Evolutionary conservation across 2,329 filamentous ascomycete species (phyloP).

Genomic region (Microdochium trichocladiopsis): DNA sequence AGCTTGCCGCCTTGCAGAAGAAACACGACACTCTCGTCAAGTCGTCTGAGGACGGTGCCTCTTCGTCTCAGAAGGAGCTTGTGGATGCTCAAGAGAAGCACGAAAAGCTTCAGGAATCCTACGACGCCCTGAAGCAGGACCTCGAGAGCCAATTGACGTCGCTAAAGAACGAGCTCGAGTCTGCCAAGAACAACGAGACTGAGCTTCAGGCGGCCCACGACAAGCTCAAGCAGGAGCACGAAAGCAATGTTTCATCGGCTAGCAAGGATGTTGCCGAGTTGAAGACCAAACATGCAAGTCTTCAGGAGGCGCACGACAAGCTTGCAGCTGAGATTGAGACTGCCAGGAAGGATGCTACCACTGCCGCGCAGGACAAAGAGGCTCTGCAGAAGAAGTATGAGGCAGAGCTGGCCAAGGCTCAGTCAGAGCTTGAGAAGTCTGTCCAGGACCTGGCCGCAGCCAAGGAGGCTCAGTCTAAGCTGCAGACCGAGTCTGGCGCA

Average conservation of each 20-base stretch:
- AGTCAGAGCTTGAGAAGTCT: background rate
- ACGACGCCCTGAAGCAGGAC: background rate
- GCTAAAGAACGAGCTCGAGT: background rate
- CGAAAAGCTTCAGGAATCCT: background rate
- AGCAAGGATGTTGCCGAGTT: background rate
- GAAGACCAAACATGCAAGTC: background rate
- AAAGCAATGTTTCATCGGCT: background rate
- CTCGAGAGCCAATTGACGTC: background rate
- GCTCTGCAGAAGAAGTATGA: background rate
- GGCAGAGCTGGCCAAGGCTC: background rate
- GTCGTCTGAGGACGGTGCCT: background rate
- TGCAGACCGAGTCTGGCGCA: background rate
- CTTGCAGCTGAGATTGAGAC: background rate
- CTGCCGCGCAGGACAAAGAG: background rate
- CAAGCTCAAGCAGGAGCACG: background rate
- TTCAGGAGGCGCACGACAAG: background rate
- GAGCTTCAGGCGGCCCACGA: background rate
- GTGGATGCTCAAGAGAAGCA: background rate
- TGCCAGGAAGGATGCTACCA: background rate
- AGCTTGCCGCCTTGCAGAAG: background rate
- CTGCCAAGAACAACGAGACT: background rate
- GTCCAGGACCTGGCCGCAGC: background rate
- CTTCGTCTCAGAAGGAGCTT: background rate
- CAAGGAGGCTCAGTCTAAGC: background rate
- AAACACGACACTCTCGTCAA: background rate